phyloP scores from a whole-genome alignment of 495 filamentous ascomycete species.

The Penicillium cosmopolitanum region DNA sequence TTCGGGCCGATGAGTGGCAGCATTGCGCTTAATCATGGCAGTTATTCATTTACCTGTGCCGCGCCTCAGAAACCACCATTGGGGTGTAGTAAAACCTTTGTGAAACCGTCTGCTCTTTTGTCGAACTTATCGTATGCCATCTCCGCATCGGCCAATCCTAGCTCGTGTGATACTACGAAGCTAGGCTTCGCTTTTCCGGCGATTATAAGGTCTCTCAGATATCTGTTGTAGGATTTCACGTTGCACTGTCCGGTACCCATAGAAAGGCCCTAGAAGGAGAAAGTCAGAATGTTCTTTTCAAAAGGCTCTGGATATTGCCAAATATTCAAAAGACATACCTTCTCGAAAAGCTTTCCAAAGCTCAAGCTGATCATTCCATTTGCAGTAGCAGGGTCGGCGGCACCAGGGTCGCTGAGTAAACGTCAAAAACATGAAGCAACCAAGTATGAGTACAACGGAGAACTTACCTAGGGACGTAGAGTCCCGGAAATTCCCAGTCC shows the following conservation, averaged over 20 bases:
- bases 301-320: not conserved
- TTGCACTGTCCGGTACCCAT: constrained; percentile 62
- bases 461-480: constrained; percentile 43
- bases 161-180: constrained; percentile 62
- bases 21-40: no score
- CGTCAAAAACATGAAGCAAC: not conserved
- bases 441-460: not conserved
- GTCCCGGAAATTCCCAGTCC: constrained; percentile 52
- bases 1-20: no score
- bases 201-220: constrained; percentile 61
- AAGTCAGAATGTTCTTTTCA: not conserved
- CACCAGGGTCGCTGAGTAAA: constrained; percentile 41
- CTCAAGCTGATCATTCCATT: constrained; percentile 59
- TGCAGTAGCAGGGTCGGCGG: constrained; percentile 45
- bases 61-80: constrained; percentile 32
- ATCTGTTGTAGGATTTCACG: constrained; percentile 62
- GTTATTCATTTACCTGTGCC: not conserved
- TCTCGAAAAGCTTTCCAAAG: constrained; percentile 65
- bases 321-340: constrained; percentile 36
- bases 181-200: constrained; percentile 58
- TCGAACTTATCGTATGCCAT: constrained; percentile 54
- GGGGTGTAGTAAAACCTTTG: constrained; percentile 53
- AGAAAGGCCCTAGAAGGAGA: constrained; percentile 40
- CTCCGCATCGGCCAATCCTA: constrained; percentile 57
- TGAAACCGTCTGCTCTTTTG: constrained; percentile 49